Evolutionary conservation across 805 yeast species (phyloP), one percentile per base, ranked within the genome.

Genomic region (Wickerhamiella spandovensis): DNA sequence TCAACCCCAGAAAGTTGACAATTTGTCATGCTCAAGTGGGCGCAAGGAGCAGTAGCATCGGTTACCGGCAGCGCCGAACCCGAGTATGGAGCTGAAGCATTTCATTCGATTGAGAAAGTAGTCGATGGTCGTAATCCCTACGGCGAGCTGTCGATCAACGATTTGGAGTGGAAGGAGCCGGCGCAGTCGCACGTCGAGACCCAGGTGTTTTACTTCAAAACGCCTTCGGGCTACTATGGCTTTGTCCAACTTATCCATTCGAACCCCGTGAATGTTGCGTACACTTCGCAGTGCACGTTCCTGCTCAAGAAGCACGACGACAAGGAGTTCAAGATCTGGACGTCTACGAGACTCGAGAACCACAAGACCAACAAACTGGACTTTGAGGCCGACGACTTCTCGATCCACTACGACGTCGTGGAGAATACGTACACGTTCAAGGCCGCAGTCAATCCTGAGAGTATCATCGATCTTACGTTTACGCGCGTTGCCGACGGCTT

Each of bases 31-130:
- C 58, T 59, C 60, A 59, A 59, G 54, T 59, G 63, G 63, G 63
- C 63, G 13, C 63, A 59, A 46, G 63, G 63, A 52, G 63, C 63
- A 15, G 62, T 59, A 6, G 63, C 97, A n/a, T 92, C 94, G 5
- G 92, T 88, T 44, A 90, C 97, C 5, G 98, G 98, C 50, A 78
- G 95, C 12, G 96, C 95, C 1, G 98, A 92, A 67, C 98, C 98
- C 23, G 95, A 84, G 63, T 92, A 92, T 61, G 98, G 98, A 48
- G 76, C 82, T 41, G 95, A 83, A 47, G 94, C 95, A 41, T 85
- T 92, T 57, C 90, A 83, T 61, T 77, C 97, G n/a, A 79, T 89
- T 51, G 77, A 84, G 42, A 77, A 76, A 37, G 64, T 78, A 44
- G 78, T 82, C 44, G 76, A 70, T 30, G 68, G 61, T 54, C 72